These are phyloP conservation scores for Hericium alpestre DNA, from an alignment of 768 basidiomycete species.

Conservation along the genomic window DNA sequence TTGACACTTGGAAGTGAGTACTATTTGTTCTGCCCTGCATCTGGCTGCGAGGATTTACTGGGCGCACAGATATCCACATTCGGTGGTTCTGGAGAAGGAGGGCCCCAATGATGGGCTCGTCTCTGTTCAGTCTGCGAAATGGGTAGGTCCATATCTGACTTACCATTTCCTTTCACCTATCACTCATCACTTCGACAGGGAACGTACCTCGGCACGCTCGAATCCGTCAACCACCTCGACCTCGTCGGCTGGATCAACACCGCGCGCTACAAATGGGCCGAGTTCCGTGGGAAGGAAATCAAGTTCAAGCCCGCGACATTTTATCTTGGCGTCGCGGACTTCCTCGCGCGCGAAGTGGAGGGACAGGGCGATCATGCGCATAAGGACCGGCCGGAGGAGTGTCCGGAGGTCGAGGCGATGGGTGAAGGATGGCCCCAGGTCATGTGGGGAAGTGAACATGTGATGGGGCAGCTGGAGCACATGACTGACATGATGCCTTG, in stretches of 20 bases:
- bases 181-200: slow-evolving; percentile 39
- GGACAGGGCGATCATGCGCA: slow-evolving; percentile 25
- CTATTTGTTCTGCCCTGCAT: not conserved
- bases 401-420: not conserved
- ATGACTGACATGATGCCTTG: too few species aligned
- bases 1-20: slow-evolving; percentile 76
- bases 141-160: slow-evolving; percentile 34
- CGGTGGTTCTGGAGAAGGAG: slow-evolving; percentile 68
- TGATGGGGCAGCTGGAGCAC: too few species aligned
- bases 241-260: slow-evolving; percentile 91
- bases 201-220: slow-evolving; percentile 87
- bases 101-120: slow-evolving; percentile 95
- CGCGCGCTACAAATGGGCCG: slow-evolving; percentile 80
- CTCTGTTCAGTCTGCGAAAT: slow-evolving; percentile 75
- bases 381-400: not conserved
- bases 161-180: not conserved
- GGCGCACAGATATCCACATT: slow-evolving; percentile 8
- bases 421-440: too few species aligned
- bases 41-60: not conserved
- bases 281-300: slow-evolving; percentile 81
- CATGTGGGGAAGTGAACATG: too few species aligned
- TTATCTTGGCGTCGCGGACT: slow-evolving; percentile 74
- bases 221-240: slow-evolving; percentile 85
- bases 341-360: slow-evolving; percentile 70
- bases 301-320: slow-evolving; percentile 88